Percentiles rank a stretch among this genome's conserved stretches.
These are phyloP conservation scores for Ceratorhiza oryzae-sativae DNA, from an alignment of 1,284 basidiomycete species.

Conservation along the genomic window DNA sequence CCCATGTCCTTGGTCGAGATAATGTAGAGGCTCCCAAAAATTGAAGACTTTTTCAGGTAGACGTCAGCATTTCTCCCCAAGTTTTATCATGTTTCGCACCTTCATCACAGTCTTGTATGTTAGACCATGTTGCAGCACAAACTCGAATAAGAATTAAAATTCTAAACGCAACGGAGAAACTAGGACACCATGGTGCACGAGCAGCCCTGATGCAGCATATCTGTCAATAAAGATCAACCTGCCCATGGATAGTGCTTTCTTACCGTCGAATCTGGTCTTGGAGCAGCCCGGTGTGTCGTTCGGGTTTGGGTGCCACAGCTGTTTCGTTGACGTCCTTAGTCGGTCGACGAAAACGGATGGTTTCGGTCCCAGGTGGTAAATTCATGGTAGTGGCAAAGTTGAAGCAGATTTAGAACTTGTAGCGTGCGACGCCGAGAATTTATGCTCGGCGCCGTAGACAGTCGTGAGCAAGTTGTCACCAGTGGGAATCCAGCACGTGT, in stretches of 20 bases:
- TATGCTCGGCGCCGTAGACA: conserved; percentile 7
- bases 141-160: conserved; percentile 84
- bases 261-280: conserved; percentile 79
- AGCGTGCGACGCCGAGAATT: conserved; percentile 3
- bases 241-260: conserved; percentile 26
- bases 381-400: conserved; percentile 1
- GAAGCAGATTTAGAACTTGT: background rate
- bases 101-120: conserved; percentile 97
- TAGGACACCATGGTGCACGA: conserved; percentile 81
- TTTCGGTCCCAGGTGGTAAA: conserved; percentile 36
- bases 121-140: conserved; percentile 92
- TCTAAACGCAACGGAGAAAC: conserved; percentile 82
- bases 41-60: conserved; percentile 77
- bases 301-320: conserved; percentile 22
- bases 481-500: conserved; percentile 20
- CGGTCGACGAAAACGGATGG: conserved; percentile 38
- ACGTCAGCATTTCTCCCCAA: conserved; percentile 33
- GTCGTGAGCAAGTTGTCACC: conserved; percentile 3
- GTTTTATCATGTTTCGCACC: conserved; percentile 60
- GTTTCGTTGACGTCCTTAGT: conserved; percentile 15
- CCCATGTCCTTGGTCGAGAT: conserved; percentile 79
- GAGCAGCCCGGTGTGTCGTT: conserved; percentile 53
- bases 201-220: too few relatives aligned
- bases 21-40: conserved; percentile 98
- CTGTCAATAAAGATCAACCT: too few relatives aligned